A percentile compares a stretch with the other conserved stretches of the same genome.
Conservation (phyloP, 306 rosid genomes). For the Ormosia emarginata region DNA sequence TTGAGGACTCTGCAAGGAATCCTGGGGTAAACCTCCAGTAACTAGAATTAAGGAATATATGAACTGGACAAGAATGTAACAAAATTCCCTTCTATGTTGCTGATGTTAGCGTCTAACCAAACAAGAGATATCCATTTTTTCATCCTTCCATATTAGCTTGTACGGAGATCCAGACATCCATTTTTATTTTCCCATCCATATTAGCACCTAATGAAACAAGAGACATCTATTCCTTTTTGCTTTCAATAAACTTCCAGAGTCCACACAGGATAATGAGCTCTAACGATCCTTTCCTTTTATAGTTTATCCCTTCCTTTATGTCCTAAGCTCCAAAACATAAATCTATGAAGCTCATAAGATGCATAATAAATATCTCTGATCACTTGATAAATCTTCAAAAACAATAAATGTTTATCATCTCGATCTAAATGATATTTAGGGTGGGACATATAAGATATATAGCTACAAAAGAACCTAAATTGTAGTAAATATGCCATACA, state of each 20-base stretch:
- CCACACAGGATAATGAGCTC: background rate
- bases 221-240: background rate
- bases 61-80: background rate
- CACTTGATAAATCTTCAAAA: background rate
- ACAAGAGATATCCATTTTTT: background rate
- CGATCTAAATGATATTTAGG: background rate
- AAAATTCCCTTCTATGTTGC: background rate
- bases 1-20: background rate
- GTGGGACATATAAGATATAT: background rate
- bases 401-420: background rate
- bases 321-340: background rate
- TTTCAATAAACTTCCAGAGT: background rate
- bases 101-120: background rate
- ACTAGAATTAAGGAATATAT: background rate
- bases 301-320: background rate
- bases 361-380: background rate
- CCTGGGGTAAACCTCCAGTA: background rate
- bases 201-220: background rate
- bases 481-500: too few relatives aligned
- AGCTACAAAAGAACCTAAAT: background rate
- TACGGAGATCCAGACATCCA: background rate
- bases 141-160: background rate
- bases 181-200: background rate
- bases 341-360: background rate
- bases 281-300: background rate